Base-by-base conservation (phyloP, 2,329 filamentous ascomycete species). In the Diaporthe citriasiana region DNA sequence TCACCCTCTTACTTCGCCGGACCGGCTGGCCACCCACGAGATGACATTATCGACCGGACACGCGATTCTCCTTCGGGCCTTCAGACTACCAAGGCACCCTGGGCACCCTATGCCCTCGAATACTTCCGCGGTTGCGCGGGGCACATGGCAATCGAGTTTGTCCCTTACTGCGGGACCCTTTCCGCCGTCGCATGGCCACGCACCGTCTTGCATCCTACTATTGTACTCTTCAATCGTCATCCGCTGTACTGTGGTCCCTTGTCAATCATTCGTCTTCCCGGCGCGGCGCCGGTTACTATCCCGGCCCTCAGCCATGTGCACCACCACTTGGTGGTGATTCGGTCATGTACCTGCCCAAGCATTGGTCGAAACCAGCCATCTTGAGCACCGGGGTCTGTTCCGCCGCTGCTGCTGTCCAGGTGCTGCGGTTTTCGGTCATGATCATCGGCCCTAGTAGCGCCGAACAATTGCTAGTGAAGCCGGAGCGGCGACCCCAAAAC, bases 361-460 rank as follows among this genome's bases (percentile, higher is more conserved):
- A 71, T 60, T 71, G 69, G 55, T 51, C 30, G 56, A 38, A 45
- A 55, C 38, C 38, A 50, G 50, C 38, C 50, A 33, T 72, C 35
- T 47, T n/a, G 47, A 57, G 42, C 17, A 42, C 59, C 72, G 68
- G 72, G 68, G 51, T 38, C 53, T 68, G 25, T 45, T 72, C 60
- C 60, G 53, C 38, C 38, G 56, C 19, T 72, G 45, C 57, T 65
- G 30, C 45, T 40, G 47, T 35, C 33, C 70, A 42, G 47, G 17
- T 55, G 56, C 25, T 65, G 50, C 47, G 50, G 47, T 65, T 63
- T 35, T n/a, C 45, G 47, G 57, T 25, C 47, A 72, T 66, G 70
- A 72, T 66, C 70, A 42, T 66, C 70, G 50, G 70, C 70, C 70
- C 70, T 66, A 72, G 59, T 47, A 9, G 47, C 42, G 57, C 45